Conservation (phyloP, 2,329 filamentous ascomycete genomes). For the Monosporascus sp. region DNA sequence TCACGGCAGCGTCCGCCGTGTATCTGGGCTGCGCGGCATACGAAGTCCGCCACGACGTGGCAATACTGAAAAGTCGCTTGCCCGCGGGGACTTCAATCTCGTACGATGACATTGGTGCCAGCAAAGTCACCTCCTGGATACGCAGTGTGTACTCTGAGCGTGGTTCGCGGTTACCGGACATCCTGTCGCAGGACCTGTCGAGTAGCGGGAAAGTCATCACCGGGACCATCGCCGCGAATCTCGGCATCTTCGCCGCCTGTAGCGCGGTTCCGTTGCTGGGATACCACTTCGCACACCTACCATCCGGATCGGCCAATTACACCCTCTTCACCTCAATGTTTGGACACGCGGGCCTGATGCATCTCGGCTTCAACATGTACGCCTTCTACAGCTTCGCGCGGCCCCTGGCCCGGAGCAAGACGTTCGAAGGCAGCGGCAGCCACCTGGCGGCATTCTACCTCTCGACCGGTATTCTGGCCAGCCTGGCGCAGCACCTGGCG, state of each 20-base stretch:
- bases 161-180: background rate
- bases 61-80: constrained; percentile 1
- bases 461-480: constrained; percentile 18
- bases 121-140: background rate
- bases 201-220: constrained; percentile 5
- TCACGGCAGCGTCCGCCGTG: constrained; percentile 15
- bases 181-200: background rate
- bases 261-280: background rate
- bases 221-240: constrained; percentile 11
- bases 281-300: constrained; percentile 11
- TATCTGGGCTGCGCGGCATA: constrained; percentile 20
- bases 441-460: constrained; percentile 25
- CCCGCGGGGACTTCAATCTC: constrained; percentile 1
- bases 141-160: background rate
- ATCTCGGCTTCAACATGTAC: constrained; percentile 17
- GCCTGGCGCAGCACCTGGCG: constrained; percentile 14
- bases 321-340: constrained; percentile 22
- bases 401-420: constrained; percentile 3
- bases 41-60: constrained; percentile 18
- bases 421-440: constrained; percentile 13
- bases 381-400: constrained; percentile 12
- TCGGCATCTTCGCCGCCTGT: constrained; percentile 4
- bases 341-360: constrained; percentile 14
- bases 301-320: constrained; percentile 11
- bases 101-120: constrained; percentile 9